Conservation (phyloP, 2,329 filamentous ascomycete genomes). For the Penicillium sp. region DNA sequence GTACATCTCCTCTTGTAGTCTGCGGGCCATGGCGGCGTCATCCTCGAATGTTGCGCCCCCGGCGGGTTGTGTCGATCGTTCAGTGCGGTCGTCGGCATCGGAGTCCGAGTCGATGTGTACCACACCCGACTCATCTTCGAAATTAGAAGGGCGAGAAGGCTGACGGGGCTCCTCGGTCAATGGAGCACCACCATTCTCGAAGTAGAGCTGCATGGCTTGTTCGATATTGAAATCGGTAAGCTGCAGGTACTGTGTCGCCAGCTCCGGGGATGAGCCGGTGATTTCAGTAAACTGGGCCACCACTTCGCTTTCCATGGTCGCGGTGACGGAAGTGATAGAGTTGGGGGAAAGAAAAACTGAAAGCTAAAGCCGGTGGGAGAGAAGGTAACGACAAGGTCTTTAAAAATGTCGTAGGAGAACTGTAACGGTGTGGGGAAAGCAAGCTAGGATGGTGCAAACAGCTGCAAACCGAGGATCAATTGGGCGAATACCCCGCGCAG, state of each 20-base stretch:
- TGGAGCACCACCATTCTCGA: constrained; percentile 75
- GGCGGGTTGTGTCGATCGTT: constrained; percentile 36
- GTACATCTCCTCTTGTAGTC: constrained; percentile 91
- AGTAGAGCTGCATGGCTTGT: constrained; percentile 87
- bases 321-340: constrained; percentile 4
- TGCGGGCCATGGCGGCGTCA: constrained; percentile 89
- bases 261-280: constrained; percentile 72
- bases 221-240: constrained; percentile 83
- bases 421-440: constrained; percentile 18
- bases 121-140: constrained; percentile 62
- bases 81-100: constrained; percentile 68
- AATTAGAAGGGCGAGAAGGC: constrained; percentile 40
- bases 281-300: constrained; percentile 80
- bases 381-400: constrained; percentile 1
- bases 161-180: constrained; percentile 54
- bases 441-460: constrained; percentile 32
- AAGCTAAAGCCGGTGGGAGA: neutral
- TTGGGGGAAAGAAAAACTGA: constrained; percentile 8
- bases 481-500: constrained; percentile 14
- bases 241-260: constrained; percentile 81
- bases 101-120: constrained; percentile 81
- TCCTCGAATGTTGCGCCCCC: constrained; percentile 68
- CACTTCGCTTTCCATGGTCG: constrained; percentile 68
- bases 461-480: constrained; percentile 32
- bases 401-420: neutral